These are phyloP conservation scores for Tricholoma hemisulphureum DNA, from an alignment of 768 basidiomycete genomes.

Conservation along the genomic window DNA sequence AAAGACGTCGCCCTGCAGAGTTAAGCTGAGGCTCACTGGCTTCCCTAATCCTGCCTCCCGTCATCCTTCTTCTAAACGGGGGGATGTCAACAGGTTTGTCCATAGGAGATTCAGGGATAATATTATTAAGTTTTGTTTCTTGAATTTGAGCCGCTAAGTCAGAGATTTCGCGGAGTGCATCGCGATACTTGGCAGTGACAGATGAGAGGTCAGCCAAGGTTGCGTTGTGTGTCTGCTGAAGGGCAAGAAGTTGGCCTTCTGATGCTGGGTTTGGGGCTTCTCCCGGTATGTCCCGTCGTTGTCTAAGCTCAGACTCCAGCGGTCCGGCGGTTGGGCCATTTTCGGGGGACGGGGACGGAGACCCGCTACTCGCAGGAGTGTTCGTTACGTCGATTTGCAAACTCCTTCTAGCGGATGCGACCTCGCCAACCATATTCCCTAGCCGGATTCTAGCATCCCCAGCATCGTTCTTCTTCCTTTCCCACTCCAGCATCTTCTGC, in stretches of 20 bases:
- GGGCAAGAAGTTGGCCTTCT: conserved; percentile 62
- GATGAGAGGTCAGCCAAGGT: conserved; percentile 78
- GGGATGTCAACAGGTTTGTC: conserved; percentile 43
- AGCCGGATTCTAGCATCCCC: conserved; percentile 66
- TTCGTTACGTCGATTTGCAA: conserved; percentile 51
- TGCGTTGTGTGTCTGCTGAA: conserved; percentile 82
- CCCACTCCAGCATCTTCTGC: conserved; percentile 74
- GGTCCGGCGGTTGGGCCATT: conserved; percentile 28
- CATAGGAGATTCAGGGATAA: conserved; percentile 37
- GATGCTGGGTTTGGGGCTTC: conserved; percentile 36
- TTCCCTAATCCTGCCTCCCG: conserved; percentile 50
- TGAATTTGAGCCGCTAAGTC: conserved; percentile 89
- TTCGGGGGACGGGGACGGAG: conserved; percentile 21
- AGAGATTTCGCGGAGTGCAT: conserved; percentile 89
- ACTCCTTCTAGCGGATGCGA: conserved; percentile 65
- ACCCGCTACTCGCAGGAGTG: conserved; percentile 13
- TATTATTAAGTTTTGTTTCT: conserved; percentile 71
- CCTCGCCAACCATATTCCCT: conserved; percentile 65
- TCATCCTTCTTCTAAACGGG: conserved; percentile 52
- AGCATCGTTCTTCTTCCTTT: conserved; percentile 66
- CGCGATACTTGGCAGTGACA: conserved; percentile 79
- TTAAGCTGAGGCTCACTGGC: conserved; percentile 47
- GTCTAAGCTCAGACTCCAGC: conserved; percentile 24
- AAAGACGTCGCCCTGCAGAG: conserved; percentile 61
- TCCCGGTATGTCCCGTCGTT: conserved; percentile 22